Base-by-base conservation (phyloP, 2,329 filamentous ascomycete species). In the Pseudogymnoascus sp. region DNA sequence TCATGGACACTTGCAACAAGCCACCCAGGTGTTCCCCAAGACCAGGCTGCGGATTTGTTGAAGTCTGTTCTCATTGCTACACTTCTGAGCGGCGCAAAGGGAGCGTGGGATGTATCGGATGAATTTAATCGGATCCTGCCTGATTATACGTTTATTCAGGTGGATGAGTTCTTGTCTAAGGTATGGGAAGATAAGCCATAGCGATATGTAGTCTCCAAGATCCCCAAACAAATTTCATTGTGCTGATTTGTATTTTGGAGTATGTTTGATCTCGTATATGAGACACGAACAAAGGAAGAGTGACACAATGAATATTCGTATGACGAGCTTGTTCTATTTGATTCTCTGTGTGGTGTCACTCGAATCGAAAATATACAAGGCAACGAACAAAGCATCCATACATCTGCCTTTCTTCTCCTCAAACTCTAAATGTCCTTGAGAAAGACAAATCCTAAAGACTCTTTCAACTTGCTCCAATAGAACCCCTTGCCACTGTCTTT, bases 61-160 rank as follows among this genome's bases (percentile, higher is more conserved):
- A 76, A 73, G 67, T 66, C 67, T 0, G 76, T 80, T 38, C 67
- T 77, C 19, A 71, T 78, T 16, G 76, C 76, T 31, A 77, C 78
- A 26, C 72, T 82, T 0, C 63, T 76, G 4, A 78, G 76, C 33
- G 75, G 75, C 59, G 63, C 66, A 4, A 75, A 75, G 11, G 80
- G 79, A 1, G 74, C 73, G 0, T 81, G 77, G 78, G 71, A 76
- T 64, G 72, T 77, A 0, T 75, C 76, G 4, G 74, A 76, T 63
- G 76, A 78, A 67, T 76, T 72, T 65, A 82, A 82, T 68, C 67
- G 70, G 64, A 68, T 79, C 38, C 73, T 80, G 53, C 78, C 79
- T 0, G 75, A 79, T 31, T 78, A 76, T 62, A 62, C 74, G 59
- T 81, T 81, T 61, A 74, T 68, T 8, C 59, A 66, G 6, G 67